Percentiles rank a stretch among this genome's conserved stretches.
phyloP scores from a whole-genome alignment of 306 rosid genomes.

The Purshia tridentata region DNA sequence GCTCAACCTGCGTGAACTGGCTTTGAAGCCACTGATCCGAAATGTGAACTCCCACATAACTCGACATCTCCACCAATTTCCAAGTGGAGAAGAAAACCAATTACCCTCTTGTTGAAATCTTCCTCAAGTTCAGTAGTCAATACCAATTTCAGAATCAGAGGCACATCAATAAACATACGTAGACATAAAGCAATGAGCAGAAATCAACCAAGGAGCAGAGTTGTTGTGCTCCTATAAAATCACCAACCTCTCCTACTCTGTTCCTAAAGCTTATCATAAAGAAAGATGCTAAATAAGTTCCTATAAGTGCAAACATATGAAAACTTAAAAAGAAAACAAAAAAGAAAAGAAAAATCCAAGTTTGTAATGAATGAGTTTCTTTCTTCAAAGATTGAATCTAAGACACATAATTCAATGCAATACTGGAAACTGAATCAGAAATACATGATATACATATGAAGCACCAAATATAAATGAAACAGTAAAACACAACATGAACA shows the following conservation, averaged over 20 bases:
- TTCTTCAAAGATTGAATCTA: neutral
- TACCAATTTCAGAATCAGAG: conserved; percentile 29
- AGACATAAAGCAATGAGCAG: conserved; percentile 23
- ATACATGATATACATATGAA: neutral
- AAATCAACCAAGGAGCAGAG: conserved; percentile 24
- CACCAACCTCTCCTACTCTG: conserved; percentile 36
- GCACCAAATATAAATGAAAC: conserved; percentile 11
- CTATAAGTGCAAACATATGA: conserved; percentile 11
- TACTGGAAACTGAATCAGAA: conserved; percentile 9
- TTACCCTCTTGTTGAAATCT: conserved; percentile 19
- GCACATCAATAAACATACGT: conserved; percentile 5
- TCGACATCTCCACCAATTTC: conserved; percentile 59
- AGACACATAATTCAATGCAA: conserved; percentile 12
- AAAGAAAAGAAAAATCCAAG: neutral
- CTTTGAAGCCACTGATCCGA: conserved; percentile 92
- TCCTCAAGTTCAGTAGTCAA: conserved; percentile 17
- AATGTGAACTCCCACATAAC: conserved; percentile 74
- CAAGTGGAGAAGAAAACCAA: conserved; percentile 14
- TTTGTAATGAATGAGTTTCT: conserved; percentile 1
- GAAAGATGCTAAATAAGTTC: conserved; percentile 24
- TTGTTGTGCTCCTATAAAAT: conserved; percentile 26
- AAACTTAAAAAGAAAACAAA: neutral
- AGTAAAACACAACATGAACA: conserved; percentile 10
- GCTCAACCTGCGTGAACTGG: conserved; percentile 95
- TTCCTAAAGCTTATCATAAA: conserved; percentile 37